phyloP scores from a whole-genome alignment of 306 rosid genomes.

The Cicer arietinum region DNA sequence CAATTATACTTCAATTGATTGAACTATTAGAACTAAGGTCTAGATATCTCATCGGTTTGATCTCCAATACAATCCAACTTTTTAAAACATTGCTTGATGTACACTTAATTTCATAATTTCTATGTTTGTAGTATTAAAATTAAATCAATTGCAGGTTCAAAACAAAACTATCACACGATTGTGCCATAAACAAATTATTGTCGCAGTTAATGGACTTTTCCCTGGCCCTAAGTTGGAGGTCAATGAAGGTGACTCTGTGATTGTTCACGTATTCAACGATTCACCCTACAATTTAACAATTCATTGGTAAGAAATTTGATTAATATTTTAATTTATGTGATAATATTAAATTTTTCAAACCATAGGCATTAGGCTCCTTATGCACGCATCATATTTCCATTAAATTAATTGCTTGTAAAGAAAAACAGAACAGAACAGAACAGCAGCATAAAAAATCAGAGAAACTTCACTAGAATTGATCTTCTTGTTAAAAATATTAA shows the following conservation, averaged over 20 bases:
- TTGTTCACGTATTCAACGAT: slow-evolving; percentile 36
- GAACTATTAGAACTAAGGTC: no score
- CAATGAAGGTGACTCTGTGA: slow-evolving; percentile 35
- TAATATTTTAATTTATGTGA: background rate
- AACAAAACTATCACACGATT: background rate
- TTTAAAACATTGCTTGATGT: no score
- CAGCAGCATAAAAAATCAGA: no score
- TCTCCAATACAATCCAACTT: no score
- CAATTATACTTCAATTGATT: no score
- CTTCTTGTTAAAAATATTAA: background rate
- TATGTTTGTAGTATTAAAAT: background rate
- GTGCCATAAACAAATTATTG: slow-evolving; percentile 30
- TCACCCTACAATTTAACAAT: slow-evolving; percentile 45
- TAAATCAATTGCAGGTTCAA: slow-evolving; percentile 23
- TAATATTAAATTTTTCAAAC: background rate
- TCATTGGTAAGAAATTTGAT: slow-evolving; percentile 31
- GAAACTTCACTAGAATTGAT: background rate
- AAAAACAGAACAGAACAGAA: no score
- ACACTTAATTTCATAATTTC: background rate
- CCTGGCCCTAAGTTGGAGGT: slow-evolving; percentile 41
- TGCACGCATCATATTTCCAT: no score
- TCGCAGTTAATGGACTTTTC: slow-evolving; percentile 26
- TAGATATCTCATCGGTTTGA: no score
- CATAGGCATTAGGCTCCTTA: background rate
- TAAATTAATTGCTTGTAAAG: no score